Percentiles rank a stretch among this genome's conserved stretches.
Evolutionary conservation across 129 eudicot species (phyloP).

Genomic region (Pittosporum tobira): DNA sequence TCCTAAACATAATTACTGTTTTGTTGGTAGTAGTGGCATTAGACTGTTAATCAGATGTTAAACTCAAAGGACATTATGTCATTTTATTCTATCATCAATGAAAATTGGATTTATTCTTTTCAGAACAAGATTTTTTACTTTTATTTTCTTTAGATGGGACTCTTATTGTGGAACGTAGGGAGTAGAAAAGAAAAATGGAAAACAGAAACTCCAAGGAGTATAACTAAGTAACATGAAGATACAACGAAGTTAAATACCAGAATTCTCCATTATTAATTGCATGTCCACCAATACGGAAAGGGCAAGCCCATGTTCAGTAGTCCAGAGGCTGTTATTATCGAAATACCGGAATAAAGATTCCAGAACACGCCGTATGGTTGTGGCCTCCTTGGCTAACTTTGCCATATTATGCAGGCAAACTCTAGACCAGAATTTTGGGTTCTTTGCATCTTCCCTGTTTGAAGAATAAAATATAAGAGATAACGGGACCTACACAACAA

Average conservation of each 20-base stretch:
- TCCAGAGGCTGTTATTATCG: constrained; percentile 53
- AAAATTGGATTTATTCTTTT: no score
- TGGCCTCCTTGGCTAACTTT: constrained; percentile 70
- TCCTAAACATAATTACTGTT: no score
- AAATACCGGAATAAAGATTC: constrained; percentile 69
- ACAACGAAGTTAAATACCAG: constrained; percentile 30
- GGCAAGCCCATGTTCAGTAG: constrained; percentile 50
- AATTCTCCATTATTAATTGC: constrained; percentile 53
- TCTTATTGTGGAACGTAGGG: no score
- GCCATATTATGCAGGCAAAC: constrained; percentile 73
- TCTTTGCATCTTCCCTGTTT: constrained; percentile 51
- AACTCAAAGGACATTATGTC: no score
- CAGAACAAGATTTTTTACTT: no score
- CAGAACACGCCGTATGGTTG: constrained; percentile 62
- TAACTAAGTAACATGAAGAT: neutral
- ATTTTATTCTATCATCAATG: no score
- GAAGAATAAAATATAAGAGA: constrained; percentile 10
- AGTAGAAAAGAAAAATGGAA: neutral
- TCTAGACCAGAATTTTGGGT: constrained; percentile 62
- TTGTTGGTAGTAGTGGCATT: no score
- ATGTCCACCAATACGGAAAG: constrained; percentile 57
- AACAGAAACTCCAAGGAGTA: neutral
- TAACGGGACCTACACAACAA: constrained; percentile 1
- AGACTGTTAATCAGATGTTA: no score
- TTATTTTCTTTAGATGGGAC: no score